A percentile compares a stretch with the other conserved stretches of the same genome.
Evolutionary conservation across 179 eudicot genomes (phyloP).

Genomic region (Spinacia oleracea): DNA sequence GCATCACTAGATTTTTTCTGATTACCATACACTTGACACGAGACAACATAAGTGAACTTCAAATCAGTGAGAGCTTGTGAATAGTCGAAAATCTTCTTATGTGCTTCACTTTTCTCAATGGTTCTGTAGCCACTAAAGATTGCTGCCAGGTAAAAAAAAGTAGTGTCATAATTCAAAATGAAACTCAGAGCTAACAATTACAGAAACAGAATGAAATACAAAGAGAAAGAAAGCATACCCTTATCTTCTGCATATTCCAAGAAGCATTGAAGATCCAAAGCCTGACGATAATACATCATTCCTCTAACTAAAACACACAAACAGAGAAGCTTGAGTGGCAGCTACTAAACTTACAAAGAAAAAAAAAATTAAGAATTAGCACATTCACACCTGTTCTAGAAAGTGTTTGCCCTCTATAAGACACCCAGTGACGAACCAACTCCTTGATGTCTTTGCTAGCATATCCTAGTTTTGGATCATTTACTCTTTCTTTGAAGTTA

Average conservation of each 20-base stretch:
- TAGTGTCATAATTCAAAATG: slow-evolving; percentile 10
- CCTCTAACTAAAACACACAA: slow-evolving; percentile 73
- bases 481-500: slow-evolving; percentile 64
- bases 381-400: slow-evolving; percentile 73
- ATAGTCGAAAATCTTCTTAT: slow-evolving; percentile 49
- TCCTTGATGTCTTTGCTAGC: slow-evolving; percentile 57
- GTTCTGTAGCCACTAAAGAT: slow-evolving; percentile 82
- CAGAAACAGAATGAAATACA: not conserved
- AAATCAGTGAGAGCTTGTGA: slow-evolving; percentile 86
- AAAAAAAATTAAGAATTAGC: slow-evolving; percentile 11
- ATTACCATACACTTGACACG: slow-evolving; percentile 92
- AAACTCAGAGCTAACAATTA: not conserved
- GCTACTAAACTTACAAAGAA: slow-evolving; percentile 12
- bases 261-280: slow-evolving; percentile 91
- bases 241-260: slow-evolving; percentile 74
- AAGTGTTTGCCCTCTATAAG: slow-evolving; percentile 98
- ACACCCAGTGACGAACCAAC: slow-evolving; percentile 81
- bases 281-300: slow-evolving; percentile 94
- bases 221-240: slow-evolving; percentile 42
- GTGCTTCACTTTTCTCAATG: slow-evolving; percentile 50
- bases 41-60: slow-evolving; percentile 95
- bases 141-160: slow-evolving; percentile 45
- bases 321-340: slow-evolving; percentile 23
- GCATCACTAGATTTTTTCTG: slow-evolving; percentile 75
- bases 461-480: slow-evolving; percentile 56